phyloP scores from a whole-genome alignment of 2,329 filamentous ascomycete species.

The Graphilbum ipis-grandicollis region DNA sequence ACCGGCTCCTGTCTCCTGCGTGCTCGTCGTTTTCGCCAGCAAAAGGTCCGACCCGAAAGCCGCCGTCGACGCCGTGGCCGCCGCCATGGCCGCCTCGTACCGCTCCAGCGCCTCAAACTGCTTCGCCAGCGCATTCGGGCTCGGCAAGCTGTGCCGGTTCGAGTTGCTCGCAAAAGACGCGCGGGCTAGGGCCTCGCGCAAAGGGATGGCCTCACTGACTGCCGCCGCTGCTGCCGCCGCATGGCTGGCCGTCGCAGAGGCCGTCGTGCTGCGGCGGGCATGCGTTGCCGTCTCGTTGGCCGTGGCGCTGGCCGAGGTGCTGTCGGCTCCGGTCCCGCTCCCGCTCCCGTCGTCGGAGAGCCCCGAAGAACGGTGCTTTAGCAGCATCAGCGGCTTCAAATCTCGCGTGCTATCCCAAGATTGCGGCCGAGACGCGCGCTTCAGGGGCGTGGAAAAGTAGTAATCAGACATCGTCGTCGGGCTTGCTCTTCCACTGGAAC shows the following conservation, averaged over 20 bases:
- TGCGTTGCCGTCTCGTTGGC: too few relatives aligned
- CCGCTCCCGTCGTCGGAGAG: too few relatives aligned
- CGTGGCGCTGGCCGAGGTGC: too few relatives aligned
- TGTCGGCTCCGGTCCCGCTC: constrained; percentile 6
- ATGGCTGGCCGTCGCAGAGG: not conserved
- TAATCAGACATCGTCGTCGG: not conserved
- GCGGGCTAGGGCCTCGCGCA: constrained; percentile 8
- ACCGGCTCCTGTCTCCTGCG: too few relatives aligned
- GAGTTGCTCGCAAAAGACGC: constrained; percentile 4
- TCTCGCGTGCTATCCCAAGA: constrained; percentile 51
- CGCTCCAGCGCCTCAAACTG: constrained; percentile 2
- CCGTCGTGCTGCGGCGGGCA: not conserved
- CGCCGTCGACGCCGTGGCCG: too few relatives aligned
- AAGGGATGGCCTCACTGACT: constrained; percentile 10
- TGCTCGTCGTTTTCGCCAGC: too few relatives aligned
- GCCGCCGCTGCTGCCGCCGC: not conserved
- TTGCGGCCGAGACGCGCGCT: constrained; percentile 29
- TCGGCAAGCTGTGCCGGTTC: constrained; percentile 8
- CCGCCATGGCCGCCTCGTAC: constrained; percentile 1
- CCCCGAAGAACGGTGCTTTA: too few relatives aligned
- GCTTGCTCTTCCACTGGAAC: not conserved
- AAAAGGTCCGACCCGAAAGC: too few relatives aligned
- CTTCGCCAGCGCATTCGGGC: constrained; percentile 3
- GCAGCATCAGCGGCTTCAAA: constrained; percentile 66
- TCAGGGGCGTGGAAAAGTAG: constrained; percentile 13